Evolutionary conservation across 1,139 yeast species (phyloP).

Genomic region (Pichia sp.): DNA sequence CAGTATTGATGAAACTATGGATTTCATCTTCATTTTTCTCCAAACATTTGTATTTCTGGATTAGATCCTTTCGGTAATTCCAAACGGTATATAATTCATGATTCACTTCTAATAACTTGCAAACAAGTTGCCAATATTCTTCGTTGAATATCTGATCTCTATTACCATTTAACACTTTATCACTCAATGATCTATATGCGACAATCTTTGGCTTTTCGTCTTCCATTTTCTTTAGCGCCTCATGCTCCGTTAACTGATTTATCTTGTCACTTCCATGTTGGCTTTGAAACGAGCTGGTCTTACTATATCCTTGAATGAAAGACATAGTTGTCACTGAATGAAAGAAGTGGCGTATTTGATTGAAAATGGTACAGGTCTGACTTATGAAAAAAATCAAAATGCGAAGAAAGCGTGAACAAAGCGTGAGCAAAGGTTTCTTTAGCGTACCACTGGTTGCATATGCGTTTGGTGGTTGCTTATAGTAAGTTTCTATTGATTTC

Average conservation of each 20-base stretch:
- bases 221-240: slow-evolving; percentile 46
- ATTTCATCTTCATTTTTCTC: slow-evolving; percentile 15
- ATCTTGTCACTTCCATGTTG: slow-evolving; percentile 68
- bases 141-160: slow-evolving; percentile 27
- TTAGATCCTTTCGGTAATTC: slow-evolving; percentile 79
- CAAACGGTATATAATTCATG: slow-evolving; percentile 89
- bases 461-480: too few relatives aligned
- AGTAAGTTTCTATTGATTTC: too few relatives aligned
- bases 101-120: slow-evolving; percentile 51
- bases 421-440: too few relatives aligned
- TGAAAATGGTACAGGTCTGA: not conserved
- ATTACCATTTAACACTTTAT: slow-evolving; percentile 34
- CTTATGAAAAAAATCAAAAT: not conserved
- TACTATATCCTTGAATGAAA: slow-evolving; percentile 12
- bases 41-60: slow-evolving; percentile 30
- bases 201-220: slow-evolving; percentile 48
- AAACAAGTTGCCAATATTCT: slow-evolving; percentile 43
- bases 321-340: slow-evolving; percentile 6
- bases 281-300: slow-evolving; percentile 10
- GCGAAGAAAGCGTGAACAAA: too few relatives aligned
- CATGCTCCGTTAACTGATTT: slow-evolving; percentile 38
- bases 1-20: slow-evolving; percentile 42
- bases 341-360: not conserved
- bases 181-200: slow-evolving; percentile 41
- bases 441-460: too few relatives aligned